phyloP scores from a whole-genome alignment of 768 basidiomycete species.

The Phlegmacium glaucopus region DNA sequence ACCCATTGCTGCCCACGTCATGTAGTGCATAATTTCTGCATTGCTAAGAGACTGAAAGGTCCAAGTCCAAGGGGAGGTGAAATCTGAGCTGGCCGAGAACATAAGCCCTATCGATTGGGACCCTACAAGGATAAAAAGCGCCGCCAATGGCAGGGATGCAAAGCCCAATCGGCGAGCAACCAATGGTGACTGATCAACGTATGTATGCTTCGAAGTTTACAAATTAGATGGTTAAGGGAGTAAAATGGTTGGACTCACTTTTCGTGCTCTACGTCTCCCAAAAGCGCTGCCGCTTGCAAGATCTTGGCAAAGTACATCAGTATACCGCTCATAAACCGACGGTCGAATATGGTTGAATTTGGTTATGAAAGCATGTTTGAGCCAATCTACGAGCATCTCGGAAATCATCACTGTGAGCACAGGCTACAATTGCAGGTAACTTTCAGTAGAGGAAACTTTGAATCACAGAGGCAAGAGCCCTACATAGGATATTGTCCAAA shows the following conservation, averaged over 20 bases:
- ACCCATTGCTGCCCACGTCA: constrained; percentile 65
- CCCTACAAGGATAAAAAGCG: constrained; percentile 73
- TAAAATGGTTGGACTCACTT: constrained; percentile 39
- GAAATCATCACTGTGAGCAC: constrained; percentile 87
- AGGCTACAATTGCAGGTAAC: constrained; percentile 50
- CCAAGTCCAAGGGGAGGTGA: constrained; percentile 39
- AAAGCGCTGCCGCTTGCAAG: constrained; percentile 76
- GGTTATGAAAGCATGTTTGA: constrained; percentile 99
- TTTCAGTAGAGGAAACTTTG: neutral
- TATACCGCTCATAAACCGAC: constrained; percentile 91
- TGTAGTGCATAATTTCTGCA: constrained; percentile 48
- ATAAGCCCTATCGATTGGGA: constrained; percentile 66
- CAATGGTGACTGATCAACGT: constrained; percentile 93
- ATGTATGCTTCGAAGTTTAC: constrained; percentile 58
- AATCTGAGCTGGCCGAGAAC: constrained; percentile 44
- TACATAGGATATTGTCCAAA: constrained; percentile 91
- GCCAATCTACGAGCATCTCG: constrained; percentile 96
- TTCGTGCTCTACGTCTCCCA: constrained; percentile 63
- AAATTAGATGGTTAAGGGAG: neutral
- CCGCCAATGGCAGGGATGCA: constrained; percentile 87
- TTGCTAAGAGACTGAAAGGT: constrained; percentile 40
- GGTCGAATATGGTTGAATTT: constrained; percentile 99
- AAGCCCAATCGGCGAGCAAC: constrained; percentile 94
- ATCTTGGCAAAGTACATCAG: constrained; percentile 93
- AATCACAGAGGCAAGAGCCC: constrained; percentile 26